Percentiles rank a stretch among this genome's conserved stretches.
These are phyloP conservation scores for Venturia effusa DNA, from an alignment of 2,329 filamentous ascomycete species.

Conservation along the genomic window DNA sequence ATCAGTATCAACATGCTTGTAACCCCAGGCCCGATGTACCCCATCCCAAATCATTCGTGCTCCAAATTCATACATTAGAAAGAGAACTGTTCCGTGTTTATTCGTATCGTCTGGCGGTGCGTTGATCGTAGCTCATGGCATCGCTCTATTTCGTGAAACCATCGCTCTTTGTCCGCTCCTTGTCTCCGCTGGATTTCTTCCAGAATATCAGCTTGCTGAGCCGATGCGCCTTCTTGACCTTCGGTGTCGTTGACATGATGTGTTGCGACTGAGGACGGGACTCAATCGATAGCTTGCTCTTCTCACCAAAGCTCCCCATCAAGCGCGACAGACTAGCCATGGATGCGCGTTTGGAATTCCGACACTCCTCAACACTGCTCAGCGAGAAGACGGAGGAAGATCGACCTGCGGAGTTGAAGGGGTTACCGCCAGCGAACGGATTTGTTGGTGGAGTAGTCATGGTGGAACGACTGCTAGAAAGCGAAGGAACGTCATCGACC, in stretches of 20 bases:
- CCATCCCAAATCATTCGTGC: background rate
- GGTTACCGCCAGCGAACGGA: constrained; percentile 28
- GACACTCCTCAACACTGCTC: constrained; percentile 34
- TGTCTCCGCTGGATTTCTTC: constrained; percentile 35
- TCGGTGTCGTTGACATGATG: constrained; percentile 33
- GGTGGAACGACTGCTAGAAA: constrained; percentile 67
- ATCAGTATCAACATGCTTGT: background rate
- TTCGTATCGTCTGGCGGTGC: background rate
- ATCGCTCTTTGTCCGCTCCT: background rate
- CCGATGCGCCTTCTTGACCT: constrained; percentile 52
- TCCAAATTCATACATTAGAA: constrained; percentile 3
- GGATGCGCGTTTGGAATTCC: constrained; percentile 57
- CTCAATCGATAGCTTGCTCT: constrained; percentile 64
- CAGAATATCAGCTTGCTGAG: constrained; percentile 71
- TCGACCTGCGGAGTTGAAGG: constrained; percentile 20
- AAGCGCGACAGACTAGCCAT: constrained; percentile 67
- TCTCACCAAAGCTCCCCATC: constrained; percentile 61
- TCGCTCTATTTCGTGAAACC: background rate
- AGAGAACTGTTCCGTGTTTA: background rate
- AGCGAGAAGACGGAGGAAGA: constrained; percentile 31
- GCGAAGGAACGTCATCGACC: constrained; percentile 61
- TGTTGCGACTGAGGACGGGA: constrained; percentile 38
- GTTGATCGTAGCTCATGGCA: background rate
- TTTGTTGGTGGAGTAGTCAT: constrained; percentile 51
- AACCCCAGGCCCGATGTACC: background rate